Evolutionary conservation across 306 rosid species (phyloP), one percentile per base, ranked within the genome.

Genomic region (cucumber (Cucumis sativus)): DNA sequence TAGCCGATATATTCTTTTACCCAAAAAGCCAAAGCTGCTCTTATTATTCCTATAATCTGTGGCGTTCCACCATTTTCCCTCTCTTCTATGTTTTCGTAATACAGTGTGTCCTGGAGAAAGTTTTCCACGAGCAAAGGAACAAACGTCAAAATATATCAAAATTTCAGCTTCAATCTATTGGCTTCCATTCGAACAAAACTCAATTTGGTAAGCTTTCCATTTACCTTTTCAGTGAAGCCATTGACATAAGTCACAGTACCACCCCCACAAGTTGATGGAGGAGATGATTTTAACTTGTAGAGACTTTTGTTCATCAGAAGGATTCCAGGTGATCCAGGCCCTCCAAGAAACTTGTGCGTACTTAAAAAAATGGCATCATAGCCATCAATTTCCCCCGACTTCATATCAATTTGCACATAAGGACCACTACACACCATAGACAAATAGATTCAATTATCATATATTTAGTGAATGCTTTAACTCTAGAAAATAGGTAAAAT

Each of bases 61-160:
- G 98, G 97, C 2, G 98, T 94, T 8, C 98, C 97, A 11, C 93
- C 91, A 77, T 78, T 90, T 81, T 94, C 98, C 85, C 96, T 87
- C 67, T 89, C 97, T 77, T 94, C 95, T 75, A 91, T 87, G 86
- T 78, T 77, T 69, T 91, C 91, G 70, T 41, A 68, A 56, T 94
- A 94, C 16, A 91, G 23, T 35, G 98, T 94, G 74, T 91, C 97
- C 98, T 93, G 85, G 82, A 88, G 18, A 58, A 7, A 12, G n/a
- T 7, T 14, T 58, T 57, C 16, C 78, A 56, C 3, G 17, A 74
- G 28, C 67, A 66, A 40, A 10, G 28, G 6, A 7, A 74, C 20
- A 8, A 35, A 14, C 39, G 10, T 68, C 65, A 37, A 56, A 75
- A 40, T 20, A 25, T 20, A n/a, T 4, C 21, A 1, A 41, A 43